Evolutionary conservation across 208 protist species (phyloP), one percentile per base, ranked within the genome.

Genomic region (Spongospora subterranea): DNA sequence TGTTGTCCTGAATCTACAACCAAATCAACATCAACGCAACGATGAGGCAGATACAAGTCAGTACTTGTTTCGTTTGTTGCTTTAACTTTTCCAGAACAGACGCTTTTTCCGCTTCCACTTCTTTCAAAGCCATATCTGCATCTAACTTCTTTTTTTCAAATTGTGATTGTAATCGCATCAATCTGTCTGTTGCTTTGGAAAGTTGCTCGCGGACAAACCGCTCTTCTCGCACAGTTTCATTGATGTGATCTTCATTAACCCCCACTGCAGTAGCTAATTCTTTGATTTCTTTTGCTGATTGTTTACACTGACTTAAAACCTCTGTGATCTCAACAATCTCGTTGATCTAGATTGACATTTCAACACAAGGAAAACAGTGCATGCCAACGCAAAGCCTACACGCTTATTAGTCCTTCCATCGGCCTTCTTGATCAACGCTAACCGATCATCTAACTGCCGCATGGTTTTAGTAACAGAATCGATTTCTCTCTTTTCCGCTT

Each of bases 151-250:
- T 82, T n/a, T 39, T 82, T 43, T 82, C 71, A n/a, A 82, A 82
- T 39, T 35, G 6, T n/a, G 6, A 39, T 43, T 82, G 71, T 13
- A 82, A 43, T 20, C n/a, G 6, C 17, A 82, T 39, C 35, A 82
- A 20, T 13, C n/a, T 35, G 17, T 82, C 71, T 6, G 71, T 82
- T 13, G 71, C 71, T 82, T 82, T 82, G 71, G 71, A 35, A 6
- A 82, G 6, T 43, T 82, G 71, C n/a, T 82, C 71, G 17, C 71
- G n/a, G n/a, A 82, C 71, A n/a, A 82, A 82, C 35, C 71, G 71
- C 35, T 82, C 71, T n/a, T 82, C 71, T 35, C 71, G 71, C 17
- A 82, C n/a, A 20, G 35, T 82, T 43, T 82, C 71, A n/a, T 35
- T 82, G n/a, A 82, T 82, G 6, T 6, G 17, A 6, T 82, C 71